Evolutionary conservation across 345 rosid species (phyloP).

Genomic region (Geranium brycei): DNA sequence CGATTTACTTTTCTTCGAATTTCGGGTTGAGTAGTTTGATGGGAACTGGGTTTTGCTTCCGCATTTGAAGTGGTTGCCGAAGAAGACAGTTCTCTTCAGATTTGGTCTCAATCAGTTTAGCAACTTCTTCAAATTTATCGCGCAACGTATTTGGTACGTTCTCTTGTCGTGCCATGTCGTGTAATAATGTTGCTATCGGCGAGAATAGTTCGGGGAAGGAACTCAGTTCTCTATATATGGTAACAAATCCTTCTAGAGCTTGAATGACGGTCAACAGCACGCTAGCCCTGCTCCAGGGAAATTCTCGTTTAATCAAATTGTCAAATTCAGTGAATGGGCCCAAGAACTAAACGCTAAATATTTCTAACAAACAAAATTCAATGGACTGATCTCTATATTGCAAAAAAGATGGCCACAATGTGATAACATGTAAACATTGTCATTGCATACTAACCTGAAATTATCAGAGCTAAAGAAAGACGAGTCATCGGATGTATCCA

Average conservation of each 20-base stretch:
- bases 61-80: slow-evolving; percentile 68
- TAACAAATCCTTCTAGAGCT: slow-evolving; percentile 53
- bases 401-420: neutral
- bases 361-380: neutral
- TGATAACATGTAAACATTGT: too few relatives aligned
- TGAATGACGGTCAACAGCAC: slow-evolving; percentile 44
- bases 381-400: neutral
- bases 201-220: slow-evolving; percentile 71
- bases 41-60: slow-evolving; percentile 63
- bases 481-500: slow-evolving; percentile 51
- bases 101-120: slow-evolving; percentile 44
- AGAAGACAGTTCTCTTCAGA: slow-evolving; percentile 28
- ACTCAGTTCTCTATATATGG: slow-evolving; percentile 35
- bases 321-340: too few relatives aligned
- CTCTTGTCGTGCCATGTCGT: slow-evolving; percentile 40
- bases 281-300: slow-evolving; percentile 41
- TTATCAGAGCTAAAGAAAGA: slow-evolving; percentile 57
- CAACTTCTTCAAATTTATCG: slow-evolving; percentile 35
- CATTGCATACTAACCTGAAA: slow-evolving; percentile 46
- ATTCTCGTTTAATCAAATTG: neutral
- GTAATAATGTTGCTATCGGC: slow-evolving; percentile 42
- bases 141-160: slow-evolving; percentile 38
- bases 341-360: too few relatives aligned
- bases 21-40: slow-evolving; percentile 63
- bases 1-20: slow-evolving; percentile 58